Conservation (phyloP, 306 rosid genomes). For the Inga laurina region DNA sequence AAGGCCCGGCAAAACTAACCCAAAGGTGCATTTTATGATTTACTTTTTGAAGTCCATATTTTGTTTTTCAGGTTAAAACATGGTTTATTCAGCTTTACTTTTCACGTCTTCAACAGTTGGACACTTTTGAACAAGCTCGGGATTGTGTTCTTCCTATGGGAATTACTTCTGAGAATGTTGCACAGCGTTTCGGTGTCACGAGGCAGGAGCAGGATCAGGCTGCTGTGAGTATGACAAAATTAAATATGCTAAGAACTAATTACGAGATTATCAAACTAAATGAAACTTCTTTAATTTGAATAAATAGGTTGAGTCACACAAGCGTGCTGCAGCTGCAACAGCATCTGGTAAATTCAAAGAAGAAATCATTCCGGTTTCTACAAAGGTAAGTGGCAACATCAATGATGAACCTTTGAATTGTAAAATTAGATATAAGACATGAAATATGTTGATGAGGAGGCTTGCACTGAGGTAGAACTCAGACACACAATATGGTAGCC, state of each 20-base stretch:
- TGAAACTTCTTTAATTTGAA: slow-evolving; percentile 17
- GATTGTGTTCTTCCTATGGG: slow-evolving; percentile 97
- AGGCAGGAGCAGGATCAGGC: slow-evolving; percentile 90
- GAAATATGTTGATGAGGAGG: background rate
- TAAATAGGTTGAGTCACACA: slow-evolving; percentile 80
- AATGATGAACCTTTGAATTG: slow-evolving; percentile 14
- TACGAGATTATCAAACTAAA: background rate
- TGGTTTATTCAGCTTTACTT: slow-evolving; percentile 20
- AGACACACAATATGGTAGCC: background rate
- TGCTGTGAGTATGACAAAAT: slow-evolving; percentile 64
- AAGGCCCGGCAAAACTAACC: slow-evolving; percentile 37
- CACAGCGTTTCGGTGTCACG: slow-evolving; percentile 73
- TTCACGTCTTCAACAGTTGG: slow-evolving; percentile 44
- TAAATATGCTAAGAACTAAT: slow-evolving; percentile 19
- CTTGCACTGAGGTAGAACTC: background rate
- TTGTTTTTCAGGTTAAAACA: background rate
- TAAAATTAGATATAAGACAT: background rate
- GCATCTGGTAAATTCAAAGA: slow-evolving; percentile 88
- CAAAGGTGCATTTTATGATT: slow-evolving; percentile 52
- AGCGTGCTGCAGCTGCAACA: slow-evolving; percentile 83
- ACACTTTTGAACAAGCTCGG: slow-evolving; percentile 64
- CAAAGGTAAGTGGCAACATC: slow-evolving; percentile 61
- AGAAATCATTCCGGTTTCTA: slow-evolving; percentile 80
- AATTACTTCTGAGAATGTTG: slow-evolving; percentile 90
- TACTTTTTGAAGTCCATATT: background rate